phyloP scores from a whole-genome alignment of 768 basidiomycete species.

The Lanmaoa rubissima region DNA sequence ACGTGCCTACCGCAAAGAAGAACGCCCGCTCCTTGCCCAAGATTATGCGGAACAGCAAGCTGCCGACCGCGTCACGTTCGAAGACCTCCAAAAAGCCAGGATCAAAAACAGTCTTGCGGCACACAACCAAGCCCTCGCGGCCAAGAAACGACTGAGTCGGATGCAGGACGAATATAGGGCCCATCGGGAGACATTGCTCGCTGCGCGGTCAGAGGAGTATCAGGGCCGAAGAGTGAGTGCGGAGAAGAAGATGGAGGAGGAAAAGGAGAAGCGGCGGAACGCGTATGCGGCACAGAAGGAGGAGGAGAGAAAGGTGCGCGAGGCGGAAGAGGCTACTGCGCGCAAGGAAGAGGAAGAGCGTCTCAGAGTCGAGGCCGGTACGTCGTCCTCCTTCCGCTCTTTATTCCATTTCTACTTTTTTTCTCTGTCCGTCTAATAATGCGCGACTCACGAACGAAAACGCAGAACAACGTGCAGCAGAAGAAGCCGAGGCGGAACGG shows the following conservation, averaged over 20 bases:
- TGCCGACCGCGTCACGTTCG: constrained; percentile 69
- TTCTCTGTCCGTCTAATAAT: neutral
- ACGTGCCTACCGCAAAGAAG: constrained; percentile 92
- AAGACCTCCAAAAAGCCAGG: constrained; percentile 54
- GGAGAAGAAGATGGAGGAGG: constrained; percentile 70
- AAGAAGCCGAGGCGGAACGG: constrained; percentile 51
- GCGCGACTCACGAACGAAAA: neutral
- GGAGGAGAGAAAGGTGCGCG: constrained; percentile 36
- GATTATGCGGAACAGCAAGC: constrained; percentile 89
- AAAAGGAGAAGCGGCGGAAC: constrained; percentile 72
- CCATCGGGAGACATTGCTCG: constrained; percentile 52
- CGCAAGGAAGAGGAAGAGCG: constrained; percentile 41
- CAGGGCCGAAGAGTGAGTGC: constrained; percentile 53
- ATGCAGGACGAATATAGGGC: constrained; percentile 69
- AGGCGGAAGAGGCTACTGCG: constrained; percentile 23
- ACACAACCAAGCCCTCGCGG: constrained; percentile 65
- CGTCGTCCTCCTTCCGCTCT: constrained; percentile 24
- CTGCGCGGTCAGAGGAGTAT: constrained; percentile 64
- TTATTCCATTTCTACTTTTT: neutral
- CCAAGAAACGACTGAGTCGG: constrained; percentile 71
- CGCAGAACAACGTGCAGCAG: constrained; percentile 54
- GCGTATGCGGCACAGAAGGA: constrained; percentile 60
- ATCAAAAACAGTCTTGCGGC: constrained; percentile 51
- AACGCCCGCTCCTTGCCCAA: constrained; percentile 76
- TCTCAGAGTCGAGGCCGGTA: constrained; percentile 50